Conservation (phyloP, 108 stramenopile genomes). For the Stephanodiscus minutulus region DNA sequence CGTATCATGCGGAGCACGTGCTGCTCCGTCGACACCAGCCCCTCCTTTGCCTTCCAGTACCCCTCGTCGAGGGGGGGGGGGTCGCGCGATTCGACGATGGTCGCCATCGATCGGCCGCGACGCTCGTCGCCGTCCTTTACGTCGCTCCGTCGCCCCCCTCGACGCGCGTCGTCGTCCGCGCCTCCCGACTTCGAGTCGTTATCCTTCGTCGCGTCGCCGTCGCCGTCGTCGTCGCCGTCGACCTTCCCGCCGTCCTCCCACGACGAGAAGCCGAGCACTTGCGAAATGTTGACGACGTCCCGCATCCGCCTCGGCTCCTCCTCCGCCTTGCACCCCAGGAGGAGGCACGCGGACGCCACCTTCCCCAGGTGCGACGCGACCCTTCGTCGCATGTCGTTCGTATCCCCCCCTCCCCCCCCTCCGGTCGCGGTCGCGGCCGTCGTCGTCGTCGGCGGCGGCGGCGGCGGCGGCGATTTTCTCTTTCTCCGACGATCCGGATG, state of each 20-base stretch:
- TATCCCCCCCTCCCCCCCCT: too few relatives aligned
- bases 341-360: constrained; percentile 69
- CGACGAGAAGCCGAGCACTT: constrained; percentile 54
- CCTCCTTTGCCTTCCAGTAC: constrained; percentile 76
- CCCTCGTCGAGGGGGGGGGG: constrained; percentile 60
- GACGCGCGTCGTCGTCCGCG: not conserved
- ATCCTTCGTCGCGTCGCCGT: not conserved
- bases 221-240: not conserved
- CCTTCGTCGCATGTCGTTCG: constrained; percentile 24
- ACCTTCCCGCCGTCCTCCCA: not conserved
- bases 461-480: too few relatives aligned
- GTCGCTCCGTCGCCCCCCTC: too few relatives aligned
- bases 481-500: constrained; percentile 4
- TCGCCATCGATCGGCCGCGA: not conserved
- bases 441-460: too few relatives aligned
- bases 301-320: constrained; percentile 81
- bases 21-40: constrained; percentile 71
- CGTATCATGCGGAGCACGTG: constrained; percentile 68
- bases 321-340: constrained; percentile 74
- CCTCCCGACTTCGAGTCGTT: constrained; percentile 5
- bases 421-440: too few relatives aligned
- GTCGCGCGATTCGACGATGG: constrained; percentile 12
- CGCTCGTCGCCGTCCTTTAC: too few relatives aligned
- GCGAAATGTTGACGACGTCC: constrained; percentile 74
- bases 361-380: constrained; percentile 35